Conservation (phyloP, 2,329 filamentous ascomycete species). For the Beauveria asiatica region DNA sequence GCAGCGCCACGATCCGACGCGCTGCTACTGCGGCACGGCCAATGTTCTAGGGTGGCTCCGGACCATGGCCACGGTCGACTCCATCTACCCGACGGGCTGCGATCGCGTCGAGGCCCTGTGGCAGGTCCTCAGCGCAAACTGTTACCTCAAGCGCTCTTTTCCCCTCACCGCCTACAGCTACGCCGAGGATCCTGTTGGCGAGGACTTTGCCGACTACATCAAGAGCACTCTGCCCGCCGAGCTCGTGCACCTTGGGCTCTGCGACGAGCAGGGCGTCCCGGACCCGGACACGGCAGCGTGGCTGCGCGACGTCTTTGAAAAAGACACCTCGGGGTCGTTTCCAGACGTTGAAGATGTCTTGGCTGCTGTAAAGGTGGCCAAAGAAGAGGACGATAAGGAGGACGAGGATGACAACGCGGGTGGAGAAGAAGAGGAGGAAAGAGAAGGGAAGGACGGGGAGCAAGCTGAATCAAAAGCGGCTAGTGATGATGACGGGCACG, state of each 20-base stretch:
- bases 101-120: conserved; percentile 10
- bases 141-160: conserved; percentile 5
- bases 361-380: background rate
- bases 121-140: conserved; percentile 10
- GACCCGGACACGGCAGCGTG: background rate
- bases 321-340: background rate
- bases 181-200: conserved; percentile 6
- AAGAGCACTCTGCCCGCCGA: background rate
- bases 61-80: background rate
- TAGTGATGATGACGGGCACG: background rate
- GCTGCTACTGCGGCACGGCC: background rate
- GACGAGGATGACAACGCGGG: background rate
- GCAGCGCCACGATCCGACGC: background rate
- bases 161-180: conserved; percentile 6
- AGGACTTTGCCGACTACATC: conserved; percentile 8
- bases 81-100: conserved; percentile 6
- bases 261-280: background rate
- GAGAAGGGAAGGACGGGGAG: background rate
- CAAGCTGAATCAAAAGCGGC: background rate
- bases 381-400: background rate
- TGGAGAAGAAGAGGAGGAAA: background rate
- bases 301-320: background rate
- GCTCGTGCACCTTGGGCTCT: background rate
- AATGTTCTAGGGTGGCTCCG: conserved; percentile 1
- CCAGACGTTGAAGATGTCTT: conserved; percentile 2